Evolutionary conservation across 495 filamentous ascomycete genomes (phyloP).

Genomic region (Penicillium paxilli): DNA sequence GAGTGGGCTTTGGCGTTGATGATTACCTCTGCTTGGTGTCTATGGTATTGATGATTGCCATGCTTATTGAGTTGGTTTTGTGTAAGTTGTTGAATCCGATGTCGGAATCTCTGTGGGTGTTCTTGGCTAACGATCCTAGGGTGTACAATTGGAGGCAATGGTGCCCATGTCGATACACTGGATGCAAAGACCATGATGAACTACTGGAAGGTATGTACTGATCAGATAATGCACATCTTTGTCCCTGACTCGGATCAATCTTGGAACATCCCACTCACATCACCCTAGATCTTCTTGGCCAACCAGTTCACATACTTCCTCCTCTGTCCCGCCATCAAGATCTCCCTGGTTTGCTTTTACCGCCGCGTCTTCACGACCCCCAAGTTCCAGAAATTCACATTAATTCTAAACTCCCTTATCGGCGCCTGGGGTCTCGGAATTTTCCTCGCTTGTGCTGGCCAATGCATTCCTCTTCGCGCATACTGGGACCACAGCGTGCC

Average conservation of each 20-base stretch:
- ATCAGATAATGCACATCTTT: too few species aligned
- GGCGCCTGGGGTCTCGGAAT: slow-evolving; percentile 35
- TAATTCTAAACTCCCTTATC: slow-evolving; percentile 35
- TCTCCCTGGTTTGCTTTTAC: slow-evolving; percentile 49
- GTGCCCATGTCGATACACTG: slow-evolving; percentile 25
- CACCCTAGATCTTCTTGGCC: slow-evolving; percentile 42
- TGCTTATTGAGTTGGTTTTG: slow-evolving; percentile 37
- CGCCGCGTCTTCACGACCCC: slow-evolving; percentile 44
- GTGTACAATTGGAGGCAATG: slow-evolving; percentile 40
- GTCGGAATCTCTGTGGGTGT: neutral
- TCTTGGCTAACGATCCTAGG: slow-evolving; percentile 21
- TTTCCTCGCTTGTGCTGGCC: slow-evolving; percentile 40
- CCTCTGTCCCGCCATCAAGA: slow-evolving; percentile 43
- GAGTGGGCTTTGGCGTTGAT: slow-evolving; percentile 39
- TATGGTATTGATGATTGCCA: slow-evolving; percentile 32
- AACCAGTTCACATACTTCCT: slow-evolving; percentile 48
- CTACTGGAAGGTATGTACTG: slow-evolving; percentile 39
- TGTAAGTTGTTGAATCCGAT: slow-evolving; percentile 25
- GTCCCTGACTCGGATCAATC: neutral
- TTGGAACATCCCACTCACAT: neutral
- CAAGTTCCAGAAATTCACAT: slow-evolving; percentile 32
- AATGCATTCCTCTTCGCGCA: slow-evolving; percentile 40
- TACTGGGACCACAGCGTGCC: slow-evolving; percentile 42
- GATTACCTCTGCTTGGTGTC: slow-evolving; percentile 41
- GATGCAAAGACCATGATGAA: slow-evolving; percentile 26